Conservation (phyloP, 169 alveolate species). For the Cryptosporidium canis region DNA sequence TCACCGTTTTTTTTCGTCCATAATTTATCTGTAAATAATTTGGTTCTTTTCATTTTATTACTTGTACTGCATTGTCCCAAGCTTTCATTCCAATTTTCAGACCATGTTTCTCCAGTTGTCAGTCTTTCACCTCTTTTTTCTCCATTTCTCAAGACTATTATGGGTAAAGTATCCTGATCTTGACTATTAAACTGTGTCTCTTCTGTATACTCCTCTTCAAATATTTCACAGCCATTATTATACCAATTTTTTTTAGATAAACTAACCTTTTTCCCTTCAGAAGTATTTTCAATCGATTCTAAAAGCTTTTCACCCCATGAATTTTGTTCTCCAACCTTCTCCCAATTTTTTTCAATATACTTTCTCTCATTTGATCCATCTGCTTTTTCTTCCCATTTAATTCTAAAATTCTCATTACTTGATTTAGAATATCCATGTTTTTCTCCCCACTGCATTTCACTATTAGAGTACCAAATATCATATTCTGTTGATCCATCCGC, state of each 20-base stretch:
- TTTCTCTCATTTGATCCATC: background rate
- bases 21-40: conserved; percentile 7
- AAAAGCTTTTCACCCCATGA: conserved; percentile 43
- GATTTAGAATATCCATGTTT: conserved; percentile 40
- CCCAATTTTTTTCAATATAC: conserved; percentile 36
- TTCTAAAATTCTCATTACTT: conserved; percentile 45
- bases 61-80: background rate
- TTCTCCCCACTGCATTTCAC: conserved; percentile 58
- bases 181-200: background rate
- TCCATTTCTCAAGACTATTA: conserved; percentile 15
- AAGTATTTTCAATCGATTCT: background rate
- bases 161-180: background rate
- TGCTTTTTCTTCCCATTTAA: conserved; percentile 31
- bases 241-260: conserved; percentile 47
- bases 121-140: conserved; percentile 43
- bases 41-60: background rate
- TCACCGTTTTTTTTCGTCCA: conserved; percentile 54
- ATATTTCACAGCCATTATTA: conserved; percentile 37
- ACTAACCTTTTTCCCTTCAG: background rate
- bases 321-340: conserved; percentile 55
- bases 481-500: conserved; percentile 56
- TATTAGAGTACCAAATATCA: conserved; percentile 41
- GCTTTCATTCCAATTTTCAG: conserved; percentile 59
- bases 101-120: conserved; percentile 19
- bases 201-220: conserved; percentile 13